These are phyloP conservation scores for Neurospora sp. DNA, from an alignment of 2,329 filamentous ascomycete genomes.

Conservation along the genomic window DNA sequence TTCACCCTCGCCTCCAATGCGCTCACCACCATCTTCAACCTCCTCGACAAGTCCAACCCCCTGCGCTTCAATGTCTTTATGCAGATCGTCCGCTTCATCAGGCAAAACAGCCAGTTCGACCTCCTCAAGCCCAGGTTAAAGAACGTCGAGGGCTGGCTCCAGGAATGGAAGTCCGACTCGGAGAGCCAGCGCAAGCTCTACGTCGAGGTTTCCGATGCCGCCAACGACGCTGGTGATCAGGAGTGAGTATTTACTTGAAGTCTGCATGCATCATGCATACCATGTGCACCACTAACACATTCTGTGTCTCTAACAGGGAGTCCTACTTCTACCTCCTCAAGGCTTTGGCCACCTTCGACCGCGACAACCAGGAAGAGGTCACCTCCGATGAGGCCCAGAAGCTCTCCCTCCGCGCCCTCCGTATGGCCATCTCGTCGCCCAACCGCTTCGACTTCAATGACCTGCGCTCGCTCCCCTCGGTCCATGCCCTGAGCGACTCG, in stretches of 20 bases:
- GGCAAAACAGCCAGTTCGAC: constrained; percentile 67
- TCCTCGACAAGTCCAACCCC: constrained; percentile 65
- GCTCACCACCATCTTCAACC: constrained; percentile 94
- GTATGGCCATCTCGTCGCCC: constrained; percentile 42
- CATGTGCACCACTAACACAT: constrained; percentile 6
- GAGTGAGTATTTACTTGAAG: constrained; percentile 43
- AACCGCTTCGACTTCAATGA: constrained; percentile 66
- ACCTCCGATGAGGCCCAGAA: constrained; percentile 51
- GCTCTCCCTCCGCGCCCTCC: constrained; percentile 48
- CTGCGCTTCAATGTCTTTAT: constrained; percentile 85
- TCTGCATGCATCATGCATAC: neutral
- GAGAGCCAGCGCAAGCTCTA: constrained; percentile 81
- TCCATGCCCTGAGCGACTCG: constrained; percentile 79
- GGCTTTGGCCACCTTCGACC: constrained; percentile 51
- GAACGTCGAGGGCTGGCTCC: constrained; percentile 73
- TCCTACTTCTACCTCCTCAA: constrained; percentile 60
- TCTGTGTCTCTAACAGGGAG: constrained; percentile 28
- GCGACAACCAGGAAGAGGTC: constrained; percentile 42
- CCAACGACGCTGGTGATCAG: constrained; percentile 66
- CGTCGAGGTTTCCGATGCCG: constrained; percentile 71
- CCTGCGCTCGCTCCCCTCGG: constrained; percentile 68
- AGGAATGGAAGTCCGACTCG: constrained; percentile 70
- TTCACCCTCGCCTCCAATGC: constrained; percentile 79
- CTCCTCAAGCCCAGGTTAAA: constrained; percentile 74
- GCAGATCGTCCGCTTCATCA: constrained; percentile 77